These are phyloP conservation scores for Paraphaeosphaeria minitans DNA, from an alignment of 2,329 filamentous ascomycete genomes.

Conservation along the genomic window DNA sequence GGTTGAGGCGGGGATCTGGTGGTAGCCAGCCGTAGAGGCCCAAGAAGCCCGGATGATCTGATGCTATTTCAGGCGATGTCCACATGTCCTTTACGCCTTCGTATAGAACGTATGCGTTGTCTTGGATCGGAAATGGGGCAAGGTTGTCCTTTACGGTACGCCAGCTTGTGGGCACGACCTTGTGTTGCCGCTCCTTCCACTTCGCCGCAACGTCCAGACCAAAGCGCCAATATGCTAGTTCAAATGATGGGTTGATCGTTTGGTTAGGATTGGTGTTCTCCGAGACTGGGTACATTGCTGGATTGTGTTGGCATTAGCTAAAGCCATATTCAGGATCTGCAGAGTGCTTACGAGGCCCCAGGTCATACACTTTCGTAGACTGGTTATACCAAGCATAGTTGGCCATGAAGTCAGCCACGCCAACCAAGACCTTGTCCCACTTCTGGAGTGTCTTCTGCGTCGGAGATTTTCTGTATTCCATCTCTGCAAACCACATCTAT, in stretches of 20 bases:
- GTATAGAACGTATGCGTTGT: conserved; percentile 61
- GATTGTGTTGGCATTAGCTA: not conserved
- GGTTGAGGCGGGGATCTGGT: conserved; percentile 34
- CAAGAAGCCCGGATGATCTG: conserved; percentile 41
- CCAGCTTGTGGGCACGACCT: conserved; percentile 55
- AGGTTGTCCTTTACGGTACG: conserved; percentile 57
- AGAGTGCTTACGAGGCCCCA: conserved; percentile 49
- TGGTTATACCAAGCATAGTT: conserved; percentile 62
- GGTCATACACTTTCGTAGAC: conserved; percentile 58
- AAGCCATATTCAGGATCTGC: not conserved
- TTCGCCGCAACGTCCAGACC: conserved; percentile 59
- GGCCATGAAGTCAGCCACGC: conserved; percentile 64
- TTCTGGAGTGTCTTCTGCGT: conserved; percentile 51
- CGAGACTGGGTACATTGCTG: conserved; percentile 55
- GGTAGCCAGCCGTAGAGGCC: conserved; percentile 41
- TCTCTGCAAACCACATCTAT: conserved; percentile 62
- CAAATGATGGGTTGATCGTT: conserved; percentile 64
- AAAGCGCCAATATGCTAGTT: conserved; percentile 66
- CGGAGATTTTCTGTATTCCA: conserved; percentile 57
- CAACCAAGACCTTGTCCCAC: conserved; percentile 60
- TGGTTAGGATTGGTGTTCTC: conserved; percentile 64
- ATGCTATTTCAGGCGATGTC: conserved; percentile 30
- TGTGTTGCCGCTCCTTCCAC: conserved; percentile 58
- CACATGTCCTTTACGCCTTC: conserved; percentile 53
- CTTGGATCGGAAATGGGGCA: conserved; percentile 57